Evolutionary conservation across 2,329 filamentous ascomycete genomes (phyloP), one percentile per base, ranked within the genome.

Genomic region (Fusarium equiseti): DNA sequence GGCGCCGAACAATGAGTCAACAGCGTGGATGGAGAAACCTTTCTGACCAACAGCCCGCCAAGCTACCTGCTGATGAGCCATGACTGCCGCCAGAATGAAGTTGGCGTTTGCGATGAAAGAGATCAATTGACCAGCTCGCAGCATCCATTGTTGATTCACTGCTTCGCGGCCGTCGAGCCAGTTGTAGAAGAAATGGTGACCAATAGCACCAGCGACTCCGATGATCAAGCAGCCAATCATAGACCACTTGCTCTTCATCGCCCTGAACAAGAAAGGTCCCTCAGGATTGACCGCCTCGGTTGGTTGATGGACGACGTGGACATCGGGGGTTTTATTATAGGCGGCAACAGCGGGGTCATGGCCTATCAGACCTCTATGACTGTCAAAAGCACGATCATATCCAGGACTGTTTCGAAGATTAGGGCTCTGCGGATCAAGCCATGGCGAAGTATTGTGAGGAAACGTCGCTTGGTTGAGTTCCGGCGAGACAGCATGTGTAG

Each of bases 1-100:
- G 6, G 72, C 50, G 0, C 70, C 73, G 10, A 74, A 75, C 0
- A 74, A 35, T 0, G 73, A 61, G 38, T 75, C 72, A 5, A 74
- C 66, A 0, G 72, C 70, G 5, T 65, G 32, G 2, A 71, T 63
- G 0, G 68, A 71, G 27, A 58, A 71, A 6, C 56, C 48, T 5
- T 48, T 49, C 1, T 66, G 64, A 1, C 63, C 68, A 0, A 71
- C 68, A 0, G 59, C 68, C 18, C 68, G 20, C 68, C 68, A 71
- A 20, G 68, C 68, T 2, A 59, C 56, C 16, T 71, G 68, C 8
- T 65, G 52, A 7, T 71, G 68, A 3, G 63, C 68, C 63, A 71
- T 71, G 4, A 68, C 24, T 0, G 55, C 59, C 0, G 68, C 60
- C 3, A 71, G 35, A 6, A 66, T 52, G 4, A 71, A 71, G n/a